Conservation (phyloP, 306 rosid species). For the Cercis canadensis region DNA sequence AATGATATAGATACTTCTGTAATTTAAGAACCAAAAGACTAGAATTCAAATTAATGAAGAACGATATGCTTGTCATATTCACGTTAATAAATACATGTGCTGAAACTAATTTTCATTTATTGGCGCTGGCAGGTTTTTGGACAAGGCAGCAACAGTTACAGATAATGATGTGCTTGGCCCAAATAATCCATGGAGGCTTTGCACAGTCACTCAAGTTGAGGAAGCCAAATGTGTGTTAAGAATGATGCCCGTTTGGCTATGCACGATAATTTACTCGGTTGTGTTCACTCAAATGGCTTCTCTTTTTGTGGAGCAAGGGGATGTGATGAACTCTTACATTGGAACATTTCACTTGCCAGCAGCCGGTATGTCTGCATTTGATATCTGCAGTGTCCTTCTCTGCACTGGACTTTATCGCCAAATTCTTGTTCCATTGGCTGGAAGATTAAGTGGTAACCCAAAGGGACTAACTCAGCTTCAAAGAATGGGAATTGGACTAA, state of each 20-base stretch:
- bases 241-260: conserved; percentile 67
- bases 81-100: not conserved
- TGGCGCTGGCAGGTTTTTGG: conserved; percentile 52
- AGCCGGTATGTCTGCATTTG: conserved; percentile 70
- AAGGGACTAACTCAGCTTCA: conserved; percentile 61
- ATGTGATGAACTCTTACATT: conserved; percentile 52
- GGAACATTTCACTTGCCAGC: conserved; percentile 56
- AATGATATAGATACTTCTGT: not conserved
- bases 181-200: conserved; percentile 52
- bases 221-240: conserved; percentile 67
- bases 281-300: conserved; percentile 77
- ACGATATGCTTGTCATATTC: no score
- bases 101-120: not conserved
- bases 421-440: conserved; percentile 48
- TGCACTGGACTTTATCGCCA: conserved; percentile 54
- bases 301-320: conserved; percentile 70
- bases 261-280: conserved; percentile 69
- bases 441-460: conserved; percentile 47
- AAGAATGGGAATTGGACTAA: conserved; percentile 66
- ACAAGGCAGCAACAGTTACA: conserved; percentile 61
- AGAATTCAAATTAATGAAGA: no score
- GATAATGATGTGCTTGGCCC: conserved; percentile 18
- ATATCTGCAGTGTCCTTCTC: conserved; percentile 56
- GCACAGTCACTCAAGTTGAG: conserved; percentile 73
- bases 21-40: no score